Percentiles rank a stretch among this genome's conserved stretches.
phyloP scores from a whole-genome alignment of 805 yeast species.

The Candida qinlingensis region DNA sequence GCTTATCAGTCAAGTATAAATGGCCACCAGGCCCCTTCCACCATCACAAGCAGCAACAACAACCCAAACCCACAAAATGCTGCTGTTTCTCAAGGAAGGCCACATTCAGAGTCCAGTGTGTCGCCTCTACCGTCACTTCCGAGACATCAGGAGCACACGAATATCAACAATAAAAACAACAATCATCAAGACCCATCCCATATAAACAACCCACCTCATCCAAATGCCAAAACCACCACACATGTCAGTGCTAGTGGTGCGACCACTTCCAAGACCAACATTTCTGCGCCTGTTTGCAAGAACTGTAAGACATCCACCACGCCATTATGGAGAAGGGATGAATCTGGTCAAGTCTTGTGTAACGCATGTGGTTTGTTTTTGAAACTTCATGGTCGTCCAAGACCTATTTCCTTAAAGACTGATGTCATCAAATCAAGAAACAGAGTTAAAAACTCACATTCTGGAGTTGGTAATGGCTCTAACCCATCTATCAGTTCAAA shows the following conservation, averaged over 20 bases:
- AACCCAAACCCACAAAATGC: not conserved
- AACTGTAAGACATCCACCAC: conserved; percentile 92
- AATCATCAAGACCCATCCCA: not conserved
- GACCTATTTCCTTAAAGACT: conserved; percentile 88
- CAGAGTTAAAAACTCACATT: conserved; percentile 54
- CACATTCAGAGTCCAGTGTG: not conserved
- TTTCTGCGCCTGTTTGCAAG: conserved; percentile 69
- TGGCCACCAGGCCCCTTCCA: conserved; percentile 1
- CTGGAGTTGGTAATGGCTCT: not conserved
- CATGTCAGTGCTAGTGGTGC: conserved; percentile 52
- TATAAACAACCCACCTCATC: conserved; percentile 25
- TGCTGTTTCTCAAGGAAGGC: not conserved
- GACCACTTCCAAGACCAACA: conserved; percentile 58
- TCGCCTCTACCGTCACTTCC: not conserved
- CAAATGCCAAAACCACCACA: conserved; percentile 57
- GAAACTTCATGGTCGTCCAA: conserved; percentile 85
- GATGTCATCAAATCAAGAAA: conserved; percentile 90
- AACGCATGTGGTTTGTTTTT: conserved; percentile 91
- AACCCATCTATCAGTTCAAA: conserved; percentile 9
- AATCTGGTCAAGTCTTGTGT: conserved; percentile 83
- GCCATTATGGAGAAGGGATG: conserved; percentile 94
- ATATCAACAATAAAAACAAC: not conserved
- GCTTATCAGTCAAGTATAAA: not conserved
- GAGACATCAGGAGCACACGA: not conserved
- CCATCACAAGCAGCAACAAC: not conserved